These are phyloP conservation scores for Salix purpurea DNA, from an alignment of 345 rosid genomes.

Conservation along the genomic window DNA sequence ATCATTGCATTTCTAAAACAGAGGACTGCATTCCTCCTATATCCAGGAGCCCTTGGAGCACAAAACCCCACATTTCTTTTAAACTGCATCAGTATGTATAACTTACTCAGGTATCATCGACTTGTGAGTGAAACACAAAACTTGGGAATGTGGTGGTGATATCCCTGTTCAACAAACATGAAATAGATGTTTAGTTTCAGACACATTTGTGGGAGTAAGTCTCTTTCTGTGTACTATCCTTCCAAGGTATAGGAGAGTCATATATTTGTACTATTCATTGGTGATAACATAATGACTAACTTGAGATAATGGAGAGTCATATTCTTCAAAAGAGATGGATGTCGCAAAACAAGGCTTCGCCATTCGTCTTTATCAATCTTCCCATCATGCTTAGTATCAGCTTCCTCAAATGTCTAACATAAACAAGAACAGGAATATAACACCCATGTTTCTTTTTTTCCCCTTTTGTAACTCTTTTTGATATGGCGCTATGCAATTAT, in stretches of 20 bases:
- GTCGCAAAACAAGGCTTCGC: constrained; percentile 87
- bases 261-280: not conserved
- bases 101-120: constrained; percentile 20
- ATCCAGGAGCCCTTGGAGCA: not conserved
- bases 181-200: not conserved
- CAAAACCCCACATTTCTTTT: not conserved
- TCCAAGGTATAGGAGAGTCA: not conserved
- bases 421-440: not conserved
- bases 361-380: constrained; percentile 94
- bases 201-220: not conserved
- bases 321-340: constrained; percentile 87
- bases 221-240: not conserved
- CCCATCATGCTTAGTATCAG: constrained; percentile 96
- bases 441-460: not conserved
- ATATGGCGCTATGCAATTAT: not conserved
- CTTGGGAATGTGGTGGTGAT: constrained; percentile 30
- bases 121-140: constrained; percentile 29
- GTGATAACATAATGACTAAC: not conserved
- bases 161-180: constrained; percentile 7
- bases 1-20: not conserved
- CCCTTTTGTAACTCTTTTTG: not conserved
- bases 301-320: constrained; percentile 24
- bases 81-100: not conserved
- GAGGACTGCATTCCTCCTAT: not conserved
- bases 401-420: constrained; percentile 93